Evolutionary conservation across 345 rosid genomes (phyloP), one percentile per base, ranked within the genome.

Genomic region (Camelina hispida): DNA sequence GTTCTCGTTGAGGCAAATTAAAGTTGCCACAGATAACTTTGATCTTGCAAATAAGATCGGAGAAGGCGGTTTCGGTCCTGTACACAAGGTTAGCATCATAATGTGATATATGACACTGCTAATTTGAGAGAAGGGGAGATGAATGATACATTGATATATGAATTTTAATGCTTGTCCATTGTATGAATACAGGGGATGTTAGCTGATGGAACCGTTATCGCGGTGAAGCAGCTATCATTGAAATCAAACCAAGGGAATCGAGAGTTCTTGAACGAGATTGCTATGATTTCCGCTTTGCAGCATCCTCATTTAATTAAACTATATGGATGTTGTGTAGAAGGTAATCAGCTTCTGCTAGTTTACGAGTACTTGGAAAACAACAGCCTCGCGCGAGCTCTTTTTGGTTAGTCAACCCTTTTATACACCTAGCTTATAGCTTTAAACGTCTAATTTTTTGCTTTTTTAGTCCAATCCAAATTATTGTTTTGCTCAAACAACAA

Each of bases 31-130:
- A 0, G 67, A 84, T 65, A 79, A 86, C 81, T 88, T 88, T 71
- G 82, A 84, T 72, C 17, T 51, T 9, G 58, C 54, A 22, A 86
- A 88, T 69, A 88, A 88, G 78, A 81, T 88, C 6, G 89, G 89
- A 34, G 88, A 88, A 79, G 93, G 93, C 50, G 88, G 93, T n/a
- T 88, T 88, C 6, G 93, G 93, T 66, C 84, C 90, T 47, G 93
- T 86, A 14, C 83, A 82, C 79, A 88, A 85, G 93, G 90, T 88
- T 14, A 57, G 69, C 53, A 66, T 67, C 25, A 66, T 48, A 59
- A 62, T 30, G 16, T 56, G 0, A n/a, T n/a, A 12, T 28, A 20
- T 70, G 16, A 38, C 44, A 30, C 28, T 54, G 22, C 18, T 23
- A 58, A 32, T 32, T 32, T 5, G 61, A 56, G 68, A 64, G 16